Evolutionary conservation across 148 eudicot species (phyloP).

Genomic region (Rhododendron molle): DNA sequence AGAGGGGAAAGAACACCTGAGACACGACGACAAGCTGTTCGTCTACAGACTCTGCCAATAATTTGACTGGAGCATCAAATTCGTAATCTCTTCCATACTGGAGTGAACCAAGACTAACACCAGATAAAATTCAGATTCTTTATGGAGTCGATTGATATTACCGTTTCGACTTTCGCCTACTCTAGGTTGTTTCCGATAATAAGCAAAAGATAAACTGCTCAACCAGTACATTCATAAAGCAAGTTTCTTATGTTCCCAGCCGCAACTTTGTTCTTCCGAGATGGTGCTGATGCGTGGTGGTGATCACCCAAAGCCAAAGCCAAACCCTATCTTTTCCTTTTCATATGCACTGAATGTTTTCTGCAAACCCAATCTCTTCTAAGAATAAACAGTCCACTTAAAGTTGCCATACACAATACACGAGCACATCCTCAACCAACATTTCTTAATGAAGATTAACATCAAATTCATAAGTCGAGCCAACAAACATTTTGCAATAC

Average conservation of each 20-base stretch:
- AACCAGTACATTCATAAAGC: neutral
- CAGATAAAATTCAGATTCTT: neutral
- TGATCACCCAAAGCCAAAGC: too few relatives aligned
- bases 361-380: neutral
- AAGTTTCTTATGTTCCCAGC: neutral
- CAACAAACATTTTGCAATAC: too few relatives aligned
- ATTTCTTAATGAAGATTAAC: too few relatives aligned
- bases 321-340: neutral
- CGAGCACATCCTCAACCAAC: neutral
- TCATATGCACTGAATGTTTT: too few relatives aligned
- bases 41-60: constrained; percentile 36
- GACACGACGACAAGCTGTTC: constrained; percentile 45
- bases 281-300: neutral
- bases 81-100: constrained; percentile 45
- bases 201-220: neutral
- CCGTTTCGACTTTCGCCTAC: neutral
- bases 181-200: neutral
- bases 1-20: constrained; percentile 22
- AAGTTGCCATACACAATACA: neutral
- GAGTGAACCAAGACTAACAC: neutral
- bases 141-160: neutral
- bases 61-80: constrained; percentile 41
- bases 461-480: too few relatives aligned
- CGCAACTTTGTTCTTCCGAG: neutral
- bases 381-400: neutral